A percentile compares a stretch with the other conserved stretches of the same genome.
Conservation (phyloP, 805 yeast genomes). For the Deakozyma indianensis region DNA sequence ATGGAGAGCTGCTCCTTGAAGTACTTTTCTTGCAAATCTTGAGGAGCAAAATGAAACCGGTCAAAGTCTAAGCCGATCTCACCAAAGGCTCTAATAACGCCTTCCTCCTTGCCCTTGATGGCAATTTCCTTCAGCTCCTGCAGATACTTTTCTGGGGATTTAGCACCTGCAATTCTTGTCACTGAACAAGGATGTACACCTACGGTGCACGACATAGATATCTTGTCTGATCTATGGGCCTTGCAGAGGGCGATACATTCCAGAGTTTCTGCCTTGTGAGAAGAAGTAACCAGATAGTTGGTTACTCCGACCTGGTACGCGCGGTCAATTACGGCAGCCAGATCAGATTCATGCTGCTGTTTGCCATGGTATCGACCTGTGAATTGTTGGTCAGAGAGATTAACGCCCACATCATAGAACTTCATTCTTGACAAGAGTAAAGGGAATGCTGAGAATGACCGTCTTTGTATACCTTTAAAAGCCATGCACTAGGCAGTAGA, state of each 20-base stretch:
- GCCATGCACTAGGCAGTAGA: too few relatives aligned
- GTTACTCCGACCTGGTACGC: constrained; percentile 54
- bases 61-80: constrained; percentile 95
- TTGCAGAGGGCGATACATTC: constrained; percentile 45
- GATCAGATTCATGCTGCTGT: constrained; percentile 53
- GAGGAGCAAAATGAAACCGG: constrained; percentile 61
- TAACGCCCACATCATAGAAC: constrained; percentile 42
- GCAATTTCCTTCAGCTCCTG: constrained; percentile 35
- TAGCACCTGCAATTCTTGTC: constrained; percentile 28
- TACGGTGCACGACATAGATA: constrained; percentile 46
- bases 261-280: constrained; percentile 52
- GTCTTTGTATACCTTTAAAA: too few relatives aligned
- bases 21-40: constrained; percentile 48
- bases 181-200: constrained; percentile 96
- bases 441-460: too few relatives aligned
- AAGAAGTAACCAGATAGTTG: constrained; percentile 70
- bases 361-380: constrained; percentile 64
- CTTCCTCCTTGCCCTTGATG: constrained; percentile 30
- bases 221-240: constrained; percentile 16
- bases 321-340: constrained; percentile 46
- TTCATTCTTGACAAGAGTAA: neutral
- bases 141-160: constrained; percentile 25
- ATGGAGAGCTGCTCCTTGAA: constrained; percentile 62
- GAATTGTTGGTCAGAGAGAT: constrained; percentile 82
- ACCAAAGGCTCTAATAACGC: constrained; percentile 70